These are phyloP conservation scores for Dysphania ambrosioides DNA, from an alignment of 148 eudicot genomes.

Conservation along the genomic window DNA sequence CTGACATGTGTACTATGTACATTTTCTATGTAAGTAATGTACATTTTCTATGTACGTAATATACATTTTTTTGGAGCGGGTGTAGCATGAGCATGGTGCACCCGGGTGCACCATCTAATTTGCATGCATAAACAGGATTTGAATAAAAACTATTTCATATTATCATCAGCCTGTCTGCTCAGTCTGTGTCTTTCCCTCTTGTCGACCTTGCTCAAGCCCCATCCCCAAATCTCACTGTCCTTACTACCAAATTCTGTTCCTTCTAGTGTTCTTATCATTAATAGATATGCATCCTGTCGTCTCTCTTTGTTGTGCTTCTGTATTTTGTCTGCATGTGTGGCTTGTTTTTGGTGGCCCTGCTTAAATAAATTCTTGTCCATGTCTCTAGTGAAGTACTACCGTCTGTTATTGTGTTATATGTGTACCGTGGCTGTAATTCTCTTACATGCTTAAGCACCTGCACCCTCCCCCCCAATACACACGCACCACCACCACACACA, in stretches of 20 bases:
- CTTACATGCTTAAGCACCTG: not conserved
- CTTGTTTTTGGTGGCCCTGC: not conserved
- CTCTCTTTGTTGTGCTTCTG: conserved; percentile 11
- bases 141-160: not conserved
- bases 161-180: conserved; percentile 1
- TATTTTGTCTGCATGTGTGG: not conserved
- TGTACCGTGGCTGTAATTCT: conserved; percentile 7
- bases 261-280: conserved; percentile 1
- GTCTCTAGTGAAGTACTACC: not conserved
- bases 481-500: too few relatives aligned
- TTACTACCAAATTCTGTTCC: not conserved
- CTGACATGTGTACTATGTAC: too few relatives aligned
- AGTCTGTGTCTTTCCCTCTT: not conserved
- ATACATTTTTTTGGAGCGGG: too few relatives aligned
- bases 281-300: not conserved
- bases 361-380: not conserved
- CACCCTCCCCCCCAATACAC: not conserved
- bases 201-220: not conserved
- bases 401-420: not conserved
- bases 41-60: too few relatives aligned
- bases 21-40: too few relatives aligned
- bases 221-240: not conserved
- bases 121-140: too few relatives aligned
- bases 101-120: too few relatives aligned
- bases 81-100: too few relatives aligned